Evolutionary conservation across 129 eudicot genomes (phyloP), one percentile per base, ranked within the genome.

Genomic region (Kitagawia praeruptora): DNA sequence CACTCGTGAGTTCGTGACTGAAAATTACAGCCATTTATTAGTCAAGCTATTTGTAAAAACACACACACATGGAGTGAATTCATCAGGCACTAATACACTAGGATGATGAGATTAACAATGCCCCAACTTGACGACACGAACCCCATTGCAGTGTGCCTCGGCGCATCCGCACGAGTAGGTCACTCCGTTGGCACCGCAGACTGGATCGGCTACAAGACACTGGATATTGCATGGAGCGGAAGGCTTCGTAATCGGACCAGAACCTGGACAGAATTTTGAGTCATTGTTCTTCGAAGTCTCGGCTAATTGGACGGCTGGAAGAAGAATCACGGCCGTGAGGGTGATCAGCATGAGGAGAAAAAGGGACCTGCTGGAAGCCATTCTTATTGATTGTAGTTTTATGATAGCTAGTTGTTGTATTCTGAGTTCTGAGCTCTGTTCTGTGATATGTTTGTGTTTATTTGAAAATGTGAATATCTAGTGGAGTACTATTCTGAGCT

Each of bases 121-220:
- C 31, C 72, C 72, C 21, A 66, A 66, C 41, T 66, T 66, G 72
- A 66, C 72, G 28, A 66, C 72, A 4, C 72, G 72, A 66, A 66
- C 72, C 8, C 72, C 72, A 31, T 66, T 66, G 72, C 72, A 66
- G 72, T 66, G 72, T 4, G 72, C 72, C 21, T 66, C 41, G 6
- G 41, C 3, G 41, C 72, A 66, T 28, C 72, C 72, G 23, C 72
- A 28, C 8, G 40, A 4, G 41, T 66, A 66, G 72, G 72, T 66
- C 8, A 66, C 41, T 27, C 72, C 40, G 41, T 66, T 66, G 72
- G 72, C 72, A 15, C 72, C 72, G 41, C 72, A 66, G 19, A 66
- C 72, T 66, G 72, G 72, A 31, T 66, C 72, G 0, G 72, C 41
- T 4, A 28, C 18, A 66, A 66, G 14, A 66, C 72, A 66, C 41